These are phyloP conservation scores for Allium sativum DNA, from an alignment of 106 monocot species.

Conservation along the genomic window DNA sequence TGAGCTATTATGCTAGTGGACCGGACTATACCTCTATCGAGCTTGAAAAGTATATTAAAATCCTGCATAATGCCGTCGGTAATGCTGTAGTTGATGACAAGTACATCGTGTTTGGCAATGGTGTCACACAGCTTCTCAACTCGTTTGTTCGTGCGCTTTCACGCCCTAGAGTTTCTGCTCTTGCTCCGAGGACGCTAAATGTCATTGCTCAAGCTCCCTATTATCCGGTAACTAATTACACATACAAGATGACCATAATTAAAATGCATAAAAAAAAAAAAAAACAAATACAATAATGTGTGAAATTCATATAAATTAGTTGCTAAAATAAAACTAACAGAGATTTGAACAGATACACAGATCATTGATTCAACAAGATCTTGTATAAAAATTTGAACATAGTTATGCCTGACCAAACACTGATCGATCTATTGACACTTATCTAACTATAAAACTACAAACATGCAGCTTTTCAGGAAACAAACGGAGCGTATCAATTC, in stretches of 20 bases:
- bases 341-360: too few species aligned
- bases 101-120: slow-evolving; percentile 49
- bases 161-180: neutral
- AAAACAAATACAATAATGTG: neutral
- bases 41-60: slow-evolving; percentile 52
- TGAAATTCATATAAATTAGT: neutral
- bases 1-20: slow-evolving; percentile 46
- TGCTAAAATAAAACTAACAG: too few species aligned
- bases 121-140: slow-evolving; percentile 64
- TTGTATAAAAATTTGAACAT: too few species aligned
- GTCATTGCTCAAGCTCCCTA: slow-evolving; percentile 55
- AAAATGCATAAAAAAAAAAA: neutral
- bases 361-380: too few species aligned
- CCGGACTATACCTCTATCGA: slow-evolving; percentile 27
- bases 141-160: slow-evolving; percentile 55
- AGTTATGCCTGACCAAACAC: too few species aligned
- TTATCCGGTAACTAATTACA: slow-evolving; percentile 23
- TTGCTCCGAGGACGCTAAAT: slow-evolving; percentile 15
- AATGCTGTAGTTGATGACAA: slow-evolving; percentile 50
- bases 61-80: slow-evolving; percentile 49
- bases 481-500: slow-evolving; percentile 45
- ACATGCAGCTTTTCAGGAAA: slow-evolving; percentile 22
- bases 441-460: too few species aligned
- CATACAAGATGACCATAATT: neutral
- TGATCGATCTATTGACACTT: too few species aligned